A percentile compares a stretch with the other conserved stretches of the same genome.
Evolutionary conservation across 75 land plant genomes (phyloP).

Genomic region (Cunninghamia lanceolata): DNA sequence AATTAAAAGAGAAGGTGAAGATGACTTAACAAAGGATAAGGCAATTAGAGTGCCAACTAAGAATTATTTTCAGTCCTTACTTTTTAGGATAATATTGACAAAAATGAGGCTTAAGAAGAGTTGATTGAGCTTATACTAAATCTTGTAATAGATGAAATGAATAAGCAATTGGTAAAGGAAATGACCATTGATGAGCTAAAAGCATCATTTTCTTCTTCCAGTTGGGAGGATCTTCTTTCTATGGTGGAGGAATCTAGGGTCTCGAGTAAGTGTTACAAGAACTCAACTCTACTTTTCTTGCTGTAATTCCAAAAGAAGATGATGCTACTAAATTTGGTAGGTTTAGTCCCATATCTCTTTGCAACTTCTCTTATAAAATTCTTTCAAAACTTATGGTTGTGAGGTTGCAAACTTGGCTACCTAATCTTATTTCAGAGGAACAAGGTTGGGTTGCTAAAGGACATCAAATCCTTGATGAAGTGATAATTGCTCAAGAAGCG

Average conservation of each 20-base stretch:
- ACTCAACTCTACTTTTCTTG: too few species aligned
- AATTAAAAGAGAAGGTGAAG: neutral
- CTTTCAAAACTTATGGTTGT: too few species aligned
- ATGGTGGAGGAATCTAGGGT: too few species aligned
- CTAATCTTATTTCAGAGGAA: neutral
- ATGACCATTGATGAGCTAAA: too few species aligned
- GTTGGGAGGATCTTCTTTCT: too few species aligned
- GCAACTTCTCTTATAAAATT: too few species aligned
- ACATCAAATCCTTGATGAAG: neutral
- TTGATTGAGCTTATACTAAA: neutral
- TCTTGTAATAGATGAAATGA: neutral
- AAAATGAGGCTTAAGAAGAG: too few species aligned
- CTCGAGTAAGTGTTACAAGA: too few species aligned
- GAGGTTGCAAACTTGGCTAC: neutral
- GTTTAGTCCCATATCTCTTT: too few species aligned
- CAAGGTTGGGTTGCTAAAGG: neutral
- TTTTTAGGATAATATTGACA: neutral
- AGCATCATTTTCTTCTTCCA: too few species aligned
- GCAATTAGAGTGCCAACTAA: neutral
- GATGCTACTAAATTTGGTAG: too few species aligned
- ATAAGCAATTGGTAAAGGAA: neutral
- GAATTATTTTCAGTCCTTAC: neutral
- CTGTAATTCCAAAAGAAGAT: too few species aligned
- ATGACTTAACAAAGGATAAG: neutral
- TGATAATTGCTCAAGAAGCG: neutral